A percentile compares a stretch with the other conserved stretches of the same genome.
Evolutionary conservation across 306 rosid genomes (phyloP).

Genomic region (Gastrolobium bilobum): DNA sequence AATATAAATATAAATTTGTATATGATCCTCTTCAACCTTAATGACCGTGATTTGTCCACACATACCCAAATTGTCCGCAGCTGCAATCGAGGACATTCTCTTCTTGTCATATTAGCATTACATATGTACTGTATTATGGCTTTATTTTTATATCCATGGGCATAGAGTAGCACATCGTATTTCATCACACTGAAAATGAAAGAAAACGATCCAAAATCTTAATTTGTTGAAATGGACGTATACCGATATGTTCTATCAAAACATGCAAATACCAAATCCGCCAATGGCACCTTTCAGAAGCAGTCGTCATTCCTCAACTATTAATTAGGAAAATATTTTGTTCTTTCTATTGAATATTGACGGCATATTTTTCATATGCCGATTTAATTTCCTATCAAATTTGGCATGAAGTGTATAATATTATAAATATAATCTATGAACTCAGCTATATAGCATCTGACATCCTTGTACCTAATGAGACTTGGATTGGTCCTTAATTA

Average conservation of each 20-base stretch:
- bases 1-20: not conserved
- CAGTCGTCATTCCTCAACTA: not conserved
- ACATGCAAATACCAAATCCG: constrained; percentile 42
- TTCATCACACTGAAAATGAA: constrained; percentile 31
- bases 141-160: constrained; percentile 25
- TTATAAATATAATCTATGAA: not conserved
- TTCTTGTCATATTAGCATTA: constrained; percentile 44
- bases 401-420: not conserved
- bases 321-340: not conserved
- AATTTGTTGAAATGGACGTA: constrained; percentile 33
- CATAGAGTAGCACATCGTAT: constrained; percentile 32
- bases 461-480: constrained; percentile 1
- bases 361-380: constrained; percentile 28
- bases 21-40: constrained; percentile 19
- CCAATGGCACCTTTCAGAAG: constrained; percentile 31
- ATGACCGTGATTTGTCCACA: constrained; percentile 48
- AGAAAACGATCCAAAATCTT: constrained; percentile 35
- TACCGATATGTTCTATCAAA: constrained; percentile 30
- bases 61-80: constrained; percentile 28
- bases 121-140: constrained; percentile 38
- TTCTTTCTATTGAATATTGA: not conserved
- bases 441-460: not conserved
- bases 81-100: constrained; percentile 45
- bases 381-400: constrained; percentile 24
- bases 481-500: constrained; percentile 16